A percentile compares a stretch with the other conserved stretches of the same genome.
These are phyloP conservation scores for Botrytis squamosa DNA, from an alignment of 2,329 filamentous ascomycete species.

Conservation along the genomic window DNA sequence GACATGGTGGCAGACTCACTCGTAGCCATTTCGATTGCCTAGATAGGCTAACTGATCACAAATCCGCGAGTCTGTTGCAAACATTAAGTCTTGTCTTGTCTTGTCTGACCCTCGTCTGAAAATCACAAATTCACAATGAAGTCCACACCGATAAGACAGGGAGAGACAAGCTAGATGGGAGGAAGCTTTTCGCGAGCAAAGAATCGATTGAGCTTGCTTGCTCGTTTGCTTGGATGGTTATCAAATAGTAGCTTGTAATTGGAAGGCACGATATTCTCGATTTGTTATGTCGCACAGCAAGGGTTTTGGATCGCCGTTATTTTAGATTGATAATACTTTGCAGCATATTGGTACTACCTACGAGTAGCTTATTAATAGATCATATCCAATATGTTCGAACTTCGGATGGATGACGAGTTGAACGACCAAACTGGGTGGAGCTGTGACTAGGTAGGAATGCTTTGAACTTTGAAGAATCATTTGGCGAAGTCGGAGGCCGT, in stretches of 20 bases:
- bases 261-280: background rate
- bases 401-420: slow-evolving; percentile 4
- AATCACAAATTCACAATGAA: background rate
- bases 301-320: background rate
- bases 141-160: background rate
- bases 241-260: background rate
- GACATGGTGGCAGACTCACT: background rate
- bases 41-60: background rate
- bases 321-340: background rate
- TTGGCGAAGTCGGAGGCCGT: background rate
- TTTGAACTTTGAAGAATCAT: background rate
- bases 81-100: background rate
- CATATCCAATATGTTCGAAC: background rate
- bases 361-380: background rate
- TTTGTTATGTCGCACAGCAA: slow-evolving; percentile 1
- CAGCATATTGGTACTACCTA: background rate
- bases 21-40: slow-evolving; percentile 5
- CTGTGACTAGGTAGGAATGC: background rate
- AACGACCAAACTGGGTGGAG: background rate
- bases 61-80: background rate
- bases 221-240: background rate
- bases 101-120: background rate
- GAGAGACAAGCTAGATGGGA: background rate
- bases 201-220: background rate
- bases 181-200: background rate